Evolutionary conservation across 306 rosid genomes (phyloP), one percentile per base, ranked within the genome.

Genomic region (Oxytropis ochrocephala): DNA sequence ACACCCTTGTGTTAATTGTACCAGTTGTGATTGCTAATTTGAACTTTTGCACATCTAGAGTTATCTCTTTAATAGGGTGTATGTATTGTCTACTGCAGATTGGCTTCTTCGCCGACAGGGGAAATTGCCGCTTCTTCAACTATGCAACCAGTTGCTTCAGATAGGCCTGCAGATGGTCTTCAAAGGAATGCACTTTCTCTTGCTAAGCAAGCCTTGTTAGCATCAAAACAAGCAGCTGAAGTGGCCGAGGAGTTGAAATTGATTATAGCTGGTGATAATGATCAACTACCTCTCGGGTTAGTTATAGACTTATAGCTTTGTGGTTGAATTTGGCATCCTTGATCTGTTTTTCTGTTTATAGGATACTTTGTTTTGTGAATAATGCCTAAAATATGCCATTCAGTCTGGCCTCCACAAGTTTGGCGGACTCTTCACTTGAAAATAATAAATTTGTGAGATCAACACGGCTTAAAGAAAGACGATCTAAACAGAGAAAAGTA

Each of bases 151-250:
- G n/a, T 33, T n/a, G 29, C 69, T 4, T 18, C 69, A 7, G 72
- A 67, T 62, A 57, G 70, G 50, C 72, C 79, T 58, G 70, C 60
- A 39, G 83, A 79, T 43, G 79, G 42, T 13, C 81, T 81, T 39
- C 81, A 63, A 4, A 54, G 61, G 47, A 66, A 79, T 24, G 87
- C 70, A 12, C 64, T 90, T 75, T 52, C 82, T 29, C 89, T 90
- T 51, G 97, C 98, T 42, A 82, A 84, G 86, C 76, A 74, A 79
- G 94, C 96, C 39, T 73, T 94, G 86, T 75, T 80, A 48, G 94
- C 92, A 67, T 90, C 97, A 48, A 79, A 79, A 70, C 83, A 86
- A 78, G 96, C 96, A 41, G 88, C 84, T 41, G 85, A 71, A 11
- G 68, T 78, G 62, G 84, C 85, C 44, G 85, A 72, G 16, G 89